Evolutionary conservation across 108 stramenopile species (phyloP).

Genomic region (Cylindrotheca fusiformis): DNA sequence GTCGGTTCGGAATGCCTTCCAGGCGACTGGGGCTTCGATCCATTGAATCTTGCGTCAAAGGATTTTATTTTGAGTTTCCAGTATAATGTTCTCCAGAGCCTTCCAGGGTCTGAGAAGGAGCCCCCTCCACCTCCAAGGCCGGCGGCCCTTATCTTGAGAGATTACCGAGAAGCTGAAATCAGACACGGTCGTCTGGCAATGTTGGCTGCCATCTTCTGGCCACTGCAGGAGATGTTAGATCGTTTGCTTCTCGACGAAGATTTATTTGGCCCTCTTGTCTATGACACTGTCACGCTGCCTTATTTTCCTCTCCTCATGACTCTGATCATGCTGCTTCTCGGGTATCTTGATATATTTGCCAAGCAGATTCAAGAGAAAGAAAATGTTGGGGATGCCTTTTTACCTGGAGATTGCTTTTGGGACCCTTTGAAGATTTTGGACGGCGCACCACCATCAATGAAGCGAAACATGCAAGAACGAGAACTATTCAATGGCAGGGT

Average conservation of each 20-base stretch:
- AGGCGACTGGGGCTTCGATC: conserved; percentile 89
- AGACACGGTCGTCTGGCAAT: conserved; percentile 89
- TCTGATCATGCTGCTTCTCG: conserved; percentile 73
- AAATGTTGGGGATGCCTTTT: conserved; percentile 74
- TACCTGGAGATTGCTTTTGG: conserved; percentile 89
- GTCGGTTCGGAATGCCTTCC: conserved; percentile 76
- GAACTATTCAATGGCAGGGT: conserved; percentile 91
- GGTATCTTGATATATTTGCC: conserved; percentile 82
- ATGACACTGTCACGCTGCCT: conserved; percentile 74
- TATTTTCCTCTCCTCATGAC: conserved; percentile 80
- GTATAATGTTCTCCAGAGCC: conserved; percentile 37
- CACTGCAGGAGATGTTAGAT: conserved; percentile 79
- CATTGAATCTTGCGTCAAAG: conserved; percentile 59
- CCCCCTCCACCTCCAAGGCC: conserved; percentile 43
- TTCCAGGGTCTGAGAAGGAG: conserved; percentile 44
- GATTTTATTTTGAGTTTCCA: conserved; percentile 70
- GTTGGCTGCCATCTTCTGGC: conserved; percentile 86
- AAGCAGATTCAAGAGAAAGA: conserved; percentile 68
- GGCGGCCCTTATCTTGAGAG: conserved; percentile 68
- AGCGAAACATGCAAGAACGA: conserved; percentile 87
- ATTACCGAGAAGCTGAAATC: conserved; percentile 89
- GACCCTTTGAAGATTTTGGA: conserved; percentile 79
- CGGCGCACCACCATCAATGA: conserved; percentile 76
- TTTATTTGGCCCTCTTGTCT: conserved; percentile 54
- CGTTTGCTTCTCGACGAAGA: conserved; percentile 61